Base-by-base conservation (phyloP, 495 filamentous ascomycete species). In the Tuber aestivum region DNA sequence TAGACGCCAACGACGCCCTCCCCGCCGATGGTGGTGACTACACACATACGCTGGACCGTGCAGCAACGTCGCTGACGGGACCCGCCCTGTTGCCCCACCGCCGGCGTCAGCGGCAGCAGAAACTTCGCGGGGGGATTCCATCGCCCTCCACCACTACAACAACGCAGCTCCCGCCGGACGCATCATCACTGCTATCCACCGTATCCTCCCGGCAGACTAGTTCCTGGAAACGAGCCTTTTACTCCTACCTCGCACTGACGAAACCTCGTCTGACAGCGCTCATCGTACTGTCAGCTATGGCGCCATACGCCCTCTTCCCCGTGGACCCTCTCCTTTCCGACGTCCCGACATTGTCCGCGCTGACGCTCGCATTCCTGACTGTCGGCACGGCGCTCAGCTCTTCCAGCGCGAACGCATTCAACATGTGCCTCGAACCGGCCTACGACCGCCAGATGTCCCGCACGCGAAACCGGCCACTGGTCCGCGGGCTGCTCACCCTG, bases 251-350 rank as follows among this genome's bases (percentile, higher is more conserved):
- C 79, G 92, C 95, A 12, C 91, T 99, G 80, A 92, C 93, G 38
- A 99, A 99, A 85, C 95, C 95, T 8, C 93, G 96, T 68, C 89
- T 99, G 65, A 95, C 94, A 21, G 91, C 97, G 75, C 87, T 99
- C 38, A 91, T 99, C 75, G 90, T 97, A 44, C 90, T 98, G 70
- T 93, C 94, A 0, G 94, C 96, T 18, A 97, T 94, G 75, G 91
- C 94, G 3, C 91, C 95, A 41, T 99, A 99, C 84, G 92, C 92
- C 10, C 89, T 98, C 77, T 98, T 96, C 83, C 95, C 95, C 0
- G 91, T 97, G 12, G 92, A 92, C 14, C 89, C 89, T 35, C 87
- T 95, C 65, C 88, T 93, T 65, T 90, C 78, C 90, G 87, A 88
- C 68, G 90, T 93, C 27, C 95, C 95, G 0, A 95, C 93, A 14